Percentiles rank a stretch among this genome's conserved stretches.
Conservation (phyloP, 176 grass and related monocot species). For the Triticum dicoccoides region DNA sequence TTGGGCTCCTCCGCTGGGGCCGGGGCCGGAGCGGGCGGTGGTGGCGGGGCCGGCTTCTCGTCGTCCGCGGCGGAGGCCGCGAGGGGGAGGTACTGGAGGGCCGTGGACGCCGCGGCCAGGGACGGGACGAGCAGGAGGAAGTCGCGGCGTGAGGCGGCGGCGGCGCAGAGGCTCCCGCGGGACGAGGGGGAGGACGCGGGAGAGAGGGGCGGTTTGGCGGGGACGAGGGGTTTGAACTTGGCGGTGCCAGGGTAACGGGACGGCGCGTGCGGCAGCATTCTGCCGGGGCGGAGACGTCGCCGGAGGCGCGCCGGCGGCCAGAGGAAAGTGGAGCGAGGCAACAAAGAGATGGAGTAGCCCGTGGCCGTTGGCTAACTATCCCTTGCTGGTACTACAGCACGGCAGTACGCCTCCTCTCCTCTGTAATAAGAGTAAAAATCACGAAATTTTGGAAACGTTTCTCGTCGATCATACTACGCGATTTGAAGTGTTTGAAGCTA, state of each 20-base stretch:
- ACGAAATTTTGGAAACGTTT: background rate
- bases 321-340: background rate
- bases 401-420: background rate
- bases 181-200: slow-evolving; percentile 26
- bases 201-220: slow-evolving; percentile 6
- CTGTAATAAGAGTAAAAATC: background rate
- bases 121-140: slow-evolving; percentile 72
- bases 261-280: slow-evolving; percentile 38
- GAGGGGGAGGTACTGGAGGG: slow-evolving; percentile 48
- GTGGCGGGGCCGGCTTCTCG: slow-evolving; percentile 25
- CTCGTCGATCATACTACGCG: too few relatives aligned
- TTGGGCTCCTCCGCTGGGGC: slow-evolving; percentile 30
- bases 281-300: background rate
- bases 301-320: slow-evolving; percentile 26
- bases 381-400: background rate
- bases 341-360: background rate
- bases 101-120: slow-evolving; percentile 45
- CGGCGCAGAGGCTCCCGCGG: slow-evolving; percentile 21
- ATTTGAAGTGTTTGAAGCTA: background rate
- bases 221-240: slow-evolving; percentile 29
- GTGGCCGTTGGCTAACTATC: background rate
- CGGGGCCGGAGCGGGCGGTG: background rate
- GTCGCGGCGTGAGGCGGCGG: slow-evolving; percentile 44
- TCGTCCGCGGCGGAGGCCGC: slow-evolving; percentile 36
- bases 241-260: slow-evolving; percentile 19